These are phyloP conservation scores for Poronia punctata DNA, from an alignment of 495 filamentous ascomycete species.

Conservation along the genomic window DNA sequence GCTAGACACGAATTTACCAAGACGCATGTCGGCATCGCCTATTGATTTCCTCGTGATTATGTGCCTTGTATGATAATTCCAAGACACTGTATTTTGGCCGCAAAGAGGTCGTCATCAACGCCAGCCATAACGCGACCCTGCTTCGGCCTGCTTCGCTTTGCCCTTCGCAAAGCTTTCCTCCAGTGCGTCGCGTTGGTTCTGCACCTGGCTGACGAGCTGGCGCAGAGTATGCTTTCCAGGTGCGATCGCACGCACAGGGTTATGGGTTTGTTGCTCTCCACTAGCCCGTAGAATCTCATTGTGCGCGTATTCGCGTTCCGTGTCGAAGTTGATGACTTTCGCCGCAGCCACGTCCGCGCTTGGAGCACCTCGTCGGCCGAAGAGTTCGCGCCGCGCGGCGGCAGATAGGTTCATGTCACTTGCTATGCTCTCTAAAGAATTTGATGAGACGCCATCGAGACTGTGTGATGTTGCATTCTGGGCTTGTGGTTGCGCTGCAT, in stretches of 20 bases:
- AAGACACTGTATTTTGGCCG: not conserved
- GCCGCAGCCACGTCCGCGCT: slow-evolving; percentile 29
- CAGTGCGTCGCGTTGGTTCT: slow-evolving; percentile 70
- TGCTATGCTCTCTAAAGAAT: slow-evolving; percentile 57
- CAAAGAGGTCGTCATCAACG: slow-evolving; percentile 24
- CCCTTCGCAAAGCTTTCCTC: slow-evolving; percentile 83
- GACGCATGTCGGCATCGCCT: too few species aligned
- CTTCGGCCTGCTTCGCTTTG: slow-evolving; percentile 66
- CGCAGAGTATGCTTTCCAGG: slow-evolving; percentile 78
- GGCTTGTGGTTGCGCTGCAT: slow-evolving; percentile 15
- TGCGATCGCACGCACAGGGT: slow-evolving; percentile 76
- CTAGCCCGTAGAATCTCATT: slow-evolving; percentile 69
- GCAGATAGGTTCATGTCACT: slow-evolving; percentile 67
- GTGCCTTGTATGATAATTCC: not conserved
- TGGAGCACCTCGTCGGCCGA: slow-evolving; percentile 51
- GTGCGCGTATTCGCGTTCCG: slow-evolving; percentile 72
- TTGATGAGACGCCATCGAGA: slow-evolving; percentile 12
- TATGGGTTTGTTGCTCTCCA: slow-evolving; percentile 62
- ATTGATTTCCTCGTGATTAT: too few species aligned
- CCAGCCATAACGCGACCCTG: slow-evolving; percentile 80
- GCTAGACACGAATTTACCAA: too few species aligned
- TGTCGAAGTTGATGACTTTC: slow-evolving; percentile 72
- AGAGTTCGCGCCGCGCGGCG: slow-evolving; percentile 68
- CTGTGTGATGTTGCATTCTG: slow-evolving; percentile 11
- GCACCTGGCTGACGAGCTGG: slow-evolving; percentile 77